These are phyloP conservation scores for Tulasnella sp. DNA, from an alignment of 768 basidiomycete genomes.

Conservation along the genomic window DNA sequence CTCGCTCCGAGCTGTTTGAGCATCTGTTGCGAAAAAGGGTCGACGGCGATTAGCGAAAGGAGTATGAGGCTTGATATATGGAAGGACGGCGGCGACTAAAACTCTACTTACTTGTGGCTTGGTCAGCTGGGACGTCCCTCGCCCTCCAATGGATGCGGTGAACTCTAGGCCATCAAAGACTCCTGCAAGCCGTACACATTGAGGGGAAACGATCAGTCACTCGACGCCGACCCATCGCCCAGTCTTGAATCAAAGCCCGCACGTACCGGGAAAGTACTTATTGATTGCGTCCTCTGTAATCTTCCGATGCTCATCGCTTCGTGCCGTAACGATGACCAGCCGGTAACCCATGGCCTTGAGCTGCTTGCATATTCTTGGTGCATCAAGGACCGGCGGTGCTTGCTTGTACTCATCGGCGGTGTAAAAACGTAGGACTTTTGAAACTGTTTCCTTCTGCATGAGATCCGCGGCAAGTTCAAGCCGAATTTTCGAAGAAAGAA, in stretches of 20 bases:
- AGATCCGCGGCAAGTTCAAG: neutral
- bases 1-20: conserved; percentile 52
- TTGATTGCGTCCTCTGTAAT: conserved; percentile 65
- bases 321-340: conserved; percentile 73
- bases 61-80: neutral
- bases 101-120: conserved; percentile 13
- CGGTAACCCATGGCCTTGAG: conserved; percentile 62
- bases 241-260: conserved; percentile 1
- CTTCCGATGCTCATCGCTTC: conserved; percentile 51
- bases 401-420: conserved; percentile 46
- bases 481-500: neutral
- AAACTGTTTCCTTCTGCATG: conserved; percentile 47
- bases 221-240: neutral
- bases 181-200: conserved; percentile 35
- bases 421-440: conserved; percentile 60
- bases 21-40: neutral
- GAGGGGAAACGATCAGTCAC: neutral
- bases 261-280: conserved; percentile 57
- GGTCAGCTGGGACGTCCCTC: conserved; percentile 12
- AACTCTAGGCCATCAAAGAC: conserved; percentile 48
- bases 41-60: neutral
- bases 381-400: conserved; percentile 55
- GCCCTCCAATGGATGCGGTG: conserved; percentile 9
- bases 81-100: neutral
- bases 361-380: conserved; percentile 52